These are phyloP conservation scores for Hygrocybe punicea DNA, from an alignment of 768 basidiomycete genomes.

Conservation along the genomic window DNA sequence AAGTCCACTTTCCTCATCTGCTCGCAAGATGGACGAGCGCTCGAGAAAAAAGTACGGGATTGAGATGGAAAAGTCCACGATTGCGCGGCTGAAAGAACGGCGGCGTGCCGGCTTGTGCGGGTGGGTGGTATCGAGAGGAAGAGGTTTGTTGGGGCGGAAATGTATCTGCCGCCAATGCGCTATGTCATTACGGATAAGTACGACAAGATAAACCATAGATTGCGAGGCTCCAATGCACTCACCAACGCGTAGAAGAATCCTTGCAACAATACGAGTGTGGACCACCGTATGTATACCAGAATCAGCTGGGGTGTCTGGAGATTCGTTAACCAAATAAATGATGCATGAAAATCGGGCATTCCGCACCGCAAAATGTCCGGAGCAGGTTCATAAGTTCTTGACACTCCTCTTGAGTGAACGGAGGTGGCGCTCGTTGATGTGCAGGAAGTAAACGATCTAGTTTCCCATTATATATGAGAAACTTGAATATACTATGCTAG, in stretches of 20 bases:
- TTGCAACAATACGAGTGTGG: slow-evolving; percentile 62
- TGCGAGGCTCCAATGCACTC: slow-evolving; percentile 32
- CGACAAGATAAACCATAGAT: background rate
- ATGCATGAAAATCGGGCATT: background rate
- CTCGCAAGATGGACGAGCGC: slow-evolving; percentile 44
- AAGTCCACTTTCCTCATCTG: slow-evolving; percentile 61
- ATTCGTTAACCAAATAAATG: background rate
- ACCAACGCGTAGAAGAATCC: slow-evolving; percentile 68
- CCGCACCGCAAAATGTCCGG: slow-evolving; percentile 34
- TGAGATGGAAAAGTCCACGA: slow-evolving; percentile 58
- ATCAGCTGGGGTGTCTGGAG: slow-evolving; percentile 30
- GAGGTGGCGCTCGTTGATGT: slow-evolving; percentile 52
- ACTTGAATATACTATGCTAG: background rate
- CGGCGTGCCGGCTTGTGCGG: slow-evolving; percentile 32
- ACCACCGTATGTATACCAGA: slow-evolving; percentile 45
- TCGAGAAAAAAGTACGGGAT: slow-evolving; percentile 74
- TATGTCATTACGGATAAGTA: slow-evolving; percentile 18
- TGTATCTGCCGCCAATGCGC: slow-evolving; percentile 69
- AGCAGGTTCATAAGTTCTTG: slow-evolving; percentile 67
- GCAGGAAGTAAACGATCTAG: slow-evolving; percentile 68
- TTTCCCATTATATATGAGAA: slow-evolving; percentile 1
- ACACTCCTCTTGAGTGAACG: slow-evolving; percentile 75
- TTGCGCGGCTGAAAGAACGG: slow-evolving; percentile 45
- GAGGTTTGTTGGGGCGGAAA: too few relatives aligned
- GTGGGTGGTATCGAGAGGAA: too few relatives aligned